Base-by-base conservation (phyloP, 2,329 filamentous ascomycete species). In the Aspergillus jensenii region DNA sequence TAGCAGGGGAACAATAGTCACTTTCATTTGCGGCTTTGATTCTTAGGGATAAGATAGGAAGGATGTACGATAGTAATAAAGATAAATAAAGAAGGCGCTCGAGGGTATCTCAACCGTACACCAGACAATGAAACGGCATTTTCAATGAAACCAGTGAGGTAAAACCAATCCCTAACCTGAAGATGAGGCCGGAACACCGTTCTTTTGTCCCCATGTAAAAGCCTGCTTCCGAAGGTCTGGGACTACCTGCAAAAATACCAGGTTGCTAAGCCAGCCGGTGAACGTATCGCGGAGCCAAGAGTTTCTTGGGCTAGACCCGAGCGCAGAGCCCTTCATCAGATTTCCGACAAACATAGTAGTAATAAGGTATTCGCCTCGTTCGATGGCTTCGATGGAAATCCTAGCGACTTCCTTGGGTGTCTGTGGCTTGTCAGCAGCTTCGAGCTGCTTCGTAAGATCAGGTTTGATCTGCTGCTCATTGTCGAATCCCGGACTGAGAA, bases 381-480 rank as follows among this genome's bases (percentile, higher is more conserved):
- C 92, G 45, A 99, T 77, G 0, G 89, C 90, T 44, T 78, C 77
- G 52, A 99, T 86, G 1, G 90, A 81, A 8, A 79, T 80, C 4
- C 77, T 75, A 1, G 95, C 95, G 14, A 96, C 91, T 59, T 89
- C 83, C 5, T 95, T 88, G 5, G 91, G 90, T 0, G 84, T 88
- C 74, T 96, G 90, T 47, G 86, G 82, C 14, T 88, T 88, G 71
- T 99, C 95, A n/a, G 84, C 83, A 65, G 90, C 87, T 75, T 98
- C 95, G 46, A 98, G 77, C 52, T 88, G 81, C 64, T 86, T 83
- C 3, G 93, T 96, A 50, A 97, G 82, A 5, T 82, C 85, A 7
- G 93, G 93, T 76, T 98, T 98, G 27, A 84, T 84, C 66, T 79
- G 75, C 68, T 96, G 88, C 77, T 98, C 93, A 17, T 84, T 81